phyloP scores from a whole-genome alignment of 768 basidiomycete species.

The Holtermanniella nyarrowii region DNA sequence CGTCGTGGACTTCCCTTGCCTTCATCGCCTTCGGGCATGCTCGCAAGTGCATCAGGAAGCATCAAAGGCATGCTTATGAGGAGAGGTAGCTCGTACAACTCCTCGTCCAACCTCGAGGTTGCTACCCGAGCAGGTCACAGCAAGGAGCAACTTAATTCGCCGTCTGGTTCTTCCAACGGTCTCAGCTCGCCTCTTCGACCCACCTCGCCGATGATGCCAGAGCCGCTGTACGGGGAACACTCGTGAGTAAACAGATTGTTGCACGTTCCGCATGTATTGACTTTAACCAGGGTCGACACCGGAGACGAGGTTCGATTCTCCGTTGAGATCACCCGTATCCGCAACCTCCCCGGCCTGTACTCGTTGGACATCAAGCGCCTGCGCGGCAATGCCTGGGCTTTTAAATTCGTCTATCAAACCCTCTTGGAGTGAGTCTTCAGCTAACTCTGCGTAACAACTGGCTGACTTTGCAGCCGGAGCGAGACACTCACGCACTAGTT shows the following conservation, averaged over 20 bases:
- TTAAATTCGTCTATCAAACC: conserved; percentile 42
- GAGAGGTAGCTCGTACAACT: conserved; percentile 70
- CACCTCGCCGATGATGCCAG: conserved; percentile 44
- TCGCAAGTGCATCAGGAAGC: conserved; percentile 61
- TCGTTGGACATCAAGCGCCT: conserved; percentile 83
- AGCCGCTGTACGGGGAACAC: conserved; percentile 62
- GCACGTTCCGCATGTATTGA: not conserved
- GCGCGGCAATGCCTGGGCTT: conserved; percentile 85
- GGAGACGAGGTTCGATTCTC: conserved; percentile 96
- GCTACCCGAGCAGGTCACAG: conserved; percentile 14
- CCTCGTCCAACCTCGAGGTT: conserved; percentile 11
- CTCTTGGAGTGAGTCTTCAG: conserved; percentile 33
- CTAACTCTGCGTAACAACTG: not conserved
- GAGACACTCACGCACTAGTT: conserved; percentile 5
- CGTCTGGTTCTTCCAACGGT: conserved; percentile 34
- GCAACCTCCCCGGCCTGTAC: conserved; percentile 80
- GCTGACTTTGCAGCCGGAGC: not conserved
- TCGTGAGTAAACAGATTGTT: conserved; percentile 21
- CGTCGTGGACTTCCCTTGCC: conserved; percentile 79
- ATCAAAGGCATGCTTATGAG: conserved; percentile 80
- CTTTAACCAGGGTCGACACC: conserved; percentile 53
- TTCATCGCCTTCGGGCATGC: conserved; percentile 52
- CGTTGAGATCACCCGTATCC: conserved; percentile 82
- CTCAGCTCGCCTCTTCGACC: conserved; percentile 36
- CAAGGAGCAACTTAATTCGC: conserved; percentile 16